These are phyloP conservation scores for Chaetothyriales sp. DNA, from an alignment of 2,329 filamentous ascomycete species.

Conservation along the genomic window DNA sequence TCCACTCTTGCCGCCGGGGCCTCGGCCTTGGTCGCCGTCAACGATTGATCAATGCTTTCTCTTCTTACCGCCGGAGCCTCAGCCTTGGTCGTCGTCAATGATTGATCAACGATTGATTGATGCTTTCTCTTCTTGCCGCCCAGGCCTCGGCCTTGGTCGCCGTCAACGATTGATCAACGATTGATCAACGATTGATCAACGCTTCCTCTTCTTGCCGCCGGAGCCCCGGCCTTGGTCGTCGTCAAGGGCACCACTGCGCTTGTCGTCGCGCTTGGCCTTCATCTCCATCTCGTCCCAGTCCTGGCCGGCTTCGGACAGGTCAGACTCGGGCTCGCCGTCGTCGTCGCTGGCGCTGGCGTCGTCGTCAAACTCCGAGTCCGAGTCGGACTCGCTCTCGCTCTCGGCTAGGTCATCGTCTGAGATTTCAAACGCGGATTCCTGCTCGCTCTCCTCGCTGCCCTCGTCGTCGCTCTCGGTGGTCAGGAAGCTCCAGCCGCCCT, in stretches of 20 bases:
- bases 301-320: conserved; percentile 23
- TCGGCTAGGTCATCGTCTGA: conserved; percentile 64
- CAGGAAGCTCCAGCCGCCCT: conserved; percentile 92
- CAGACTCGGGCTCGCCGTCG: conserved; percentile 31
- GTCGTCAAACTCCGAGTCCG: conserved; percentile 86
- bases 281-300: conserved; percentile 21
- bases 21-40: too few species aligned
- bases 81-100: too few species aligned
- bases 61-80: too few species aligned
- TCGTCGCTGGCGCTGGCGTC: conserved; percentile 58
- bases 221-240: conserved; percentile 29
- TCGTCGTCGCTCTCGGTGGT: conserved; percentile 79
- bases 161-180: too few species aligned
- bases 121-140: too few species aligned
- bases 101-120: too few species aligned
- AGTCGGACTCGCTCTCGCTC: conserved; percentile 60
- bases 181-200: conserved; percentile 6
- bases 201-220: conserved; percentile 30
- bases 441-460: conserved; percentile 60
- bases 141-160: too few species aligned
- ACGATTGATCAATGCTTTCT: too few species aligned
- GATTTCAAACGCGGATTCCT: conserved; percentile 86
- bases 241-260: conserved; percentile 29
- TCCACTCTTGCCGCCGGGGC: too few species aligned
- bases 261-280: conserved; percentile 21